Percentiles rank a stretch among this genome's conserved stretches.
These are phyloP conservation scores for Chiua virens DNA, from an alignment of 768 basidiomycete genomes.

Conservation along the genomic window DNA sequence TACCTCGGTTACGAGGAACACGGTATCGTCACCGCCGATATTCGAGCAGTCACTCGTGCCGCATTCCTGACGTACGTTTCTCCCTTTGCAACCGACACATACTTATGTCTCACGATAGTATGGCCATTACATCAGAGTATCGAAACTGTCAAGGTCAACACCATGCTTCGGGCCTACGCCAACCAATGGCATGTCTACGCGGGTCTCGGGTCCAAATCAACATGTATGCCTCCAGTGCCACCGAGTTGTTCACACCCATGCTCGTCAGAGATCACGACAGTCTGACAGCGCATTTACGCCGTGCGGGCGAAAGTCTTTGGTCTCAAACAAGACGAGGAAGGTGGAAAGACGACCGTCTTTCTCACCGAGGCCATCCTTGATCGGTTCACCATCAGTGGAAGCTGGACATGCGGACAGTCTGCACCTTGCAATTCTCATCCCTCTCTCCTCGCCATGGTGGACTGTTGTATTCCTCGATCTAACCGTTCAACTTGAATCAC, in stretches of 20 bases:
- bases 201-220: conserved; percentile 91
- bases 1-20: conserved; percentile 94
- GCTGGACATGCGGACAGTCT: conserved; percentile 11
- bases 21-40: conserved; percentile 94
- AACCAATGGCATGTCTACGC: conserved; percentile 99
- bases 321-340: conserved; percentile 28
- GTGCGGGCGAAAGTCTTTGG: conserved; percentile 80
- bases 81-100: neutral
- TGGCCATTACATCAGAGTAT: conserved; percentile 97
- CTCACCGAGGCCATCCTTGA: conserved; percentile 85
- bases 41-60: conserved; percentile 96
- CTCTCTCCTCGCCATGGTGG: conserved; percentile 95
- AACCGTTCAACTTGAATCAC: conserved; percentile 90
- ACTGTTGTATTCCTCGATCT: conserved; percentile 88
- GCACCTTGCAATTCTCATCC: conserved; percentile 75
- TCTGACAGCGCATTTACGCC: conserved; percentile 72
- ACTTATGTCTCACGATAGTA: conserved; percentile 48
- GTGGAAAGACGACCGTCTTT: no score
- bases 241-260: conserved; percentile 96
- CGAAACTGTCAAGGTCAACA: conserved; percentile 95
- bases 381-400: conserved; percentile 77
- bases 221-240: conserved; percentile 82
- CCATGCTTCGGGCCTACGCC: conserved; percentile 92
- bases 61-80: conserved; percentile 83
- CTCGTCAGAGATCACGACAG: conserved; percentile 52